Base-by-base conservation (phyloP, 495 filamentous ascomycete genomes). In the Aspergillus leporis region DNA sequence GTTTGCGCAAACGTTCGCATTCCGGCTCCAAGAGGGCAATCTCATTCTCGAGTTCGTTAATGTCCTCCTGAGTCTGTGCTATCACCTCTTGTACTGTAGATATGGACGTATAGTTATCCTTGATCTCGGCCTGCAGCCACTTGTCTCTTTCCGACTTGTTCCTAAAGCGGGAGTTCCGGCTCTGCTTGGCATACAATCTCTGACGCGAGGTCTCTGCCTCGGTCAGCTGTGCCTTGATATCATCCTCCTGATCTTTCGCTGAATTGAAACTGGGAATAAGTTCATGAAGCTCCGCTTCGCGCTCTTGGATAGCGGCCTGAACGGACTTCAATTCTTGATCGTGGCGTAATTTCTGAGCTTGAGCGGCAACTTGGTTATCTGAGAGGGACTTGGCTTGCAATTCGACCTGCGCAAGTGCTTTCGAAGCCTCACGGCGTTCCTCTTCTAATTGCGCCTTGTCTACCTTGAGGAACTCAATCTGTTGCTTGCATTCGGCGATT, bases 161-260 rank as follows among this genome's bases (percentile, higher is more conserved):
- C 66, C 83, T 89, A 75, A 96, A 98, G 55, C 90, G 88, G 31
- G 87, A 86, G 67, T 89, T 91, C n/a, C 93, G 87, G 40, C 91
- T 90, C 73, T 98, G 95, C 71, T 99, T 99, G 50, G 90, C 91
- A 64, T 97, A 92, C 16, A 99, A 79, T 25, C 93, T 86, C 63
- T 89, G 88, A 41, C 91, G 80, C 1, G 80, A 83, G 8, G 86
- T 87, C 68, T 94, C 89, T 5, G 90, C 90, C 38, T 88, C 81
- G 19, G 88, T 87, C 4, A 97, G 80, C 47, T 89, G 82, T 31
- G 86, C 70, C 63, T 85, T 88, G 31, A 92, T 76, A 5, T 77
- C 75, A 13, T 79, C 78, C 67, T 98, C 94, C 53, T 94, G 80
- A 34, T 83, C 80, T 65, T 88, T 90, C 63, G 84, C 85, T 31